Evolutionary conservation across 768 basidiomycete genomes (phyloP).

Genomic region (Leccinum truebloodii): DNA sequence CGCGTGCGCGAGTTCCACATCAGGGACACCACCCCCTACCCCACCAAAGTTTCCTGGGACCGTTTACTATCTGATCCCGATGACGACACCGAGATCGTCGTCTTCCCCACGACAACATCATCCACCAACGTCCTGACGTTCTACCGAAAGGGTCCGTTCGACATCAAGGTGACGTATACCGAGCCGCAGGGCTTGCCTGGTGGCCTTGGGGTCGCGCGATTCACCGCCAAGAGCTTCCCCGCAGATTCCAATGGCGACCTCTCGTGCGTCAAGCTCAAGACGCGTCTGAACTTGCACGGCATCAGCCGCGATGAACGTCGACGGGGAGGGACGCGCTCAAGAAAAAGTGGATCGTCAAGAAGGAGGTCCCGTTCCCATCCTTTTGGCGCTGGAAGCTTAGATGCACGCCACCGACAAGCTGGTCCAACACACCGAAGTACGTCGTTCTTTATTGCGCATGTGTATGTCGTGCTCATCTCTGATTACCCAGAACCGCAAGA

Average conservation of each 20-base stretch:
- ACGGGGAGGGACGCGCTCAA: too few relatives aligned
- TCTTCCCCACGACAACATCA: conserved; percentile 82
- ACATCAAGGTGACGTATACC: conserved; percentile 83
- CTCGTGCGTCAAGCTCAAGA: conserved; percentile 87
- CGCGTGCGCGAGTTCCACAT: too few relatives aligned
- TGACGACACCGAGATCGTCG: conserved; percentile 88
- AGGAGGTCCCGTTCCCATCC: too few relatives aligned
- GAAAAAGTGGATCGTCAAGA: too few relatives aligned
- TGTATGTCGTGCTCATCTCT: too few relatives aligned
- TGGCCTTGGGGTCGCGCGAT: conserved; percentile 57
- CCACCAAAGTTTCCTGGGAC: too few relatives aligned
- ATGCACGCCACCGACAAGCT: too few relatives aligned
- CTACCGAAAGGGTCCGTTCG: conserved; percentile 87
- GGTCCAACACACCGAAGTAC: too few relatives aligned
- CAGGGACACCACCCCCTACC: too few relatives aligned
- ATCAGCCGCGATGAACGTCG: conserved; percentile 40
- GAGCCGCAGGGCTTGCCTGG: conserved; percentile 73
- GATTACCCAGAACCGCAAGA: too few relatives aligned
- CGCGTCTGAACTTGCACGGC: conserved; percentile 83
- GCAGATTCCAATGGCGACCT: conserved; percentile 68
- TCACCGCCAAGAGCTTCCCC: conserved; percentile 82
- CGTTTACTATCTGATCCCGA: conserved; percentile 38
- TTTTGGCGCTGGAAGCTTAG: too few relatives aligned
- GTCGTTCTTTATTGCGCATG: too few relatives aligned
- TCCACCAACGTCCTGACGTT: conserved; percentile 96